These are phyloP conservation scores for Ascoidea asiatica DNA, from an alignment of 805 yeast genomes.

Conservation along the genomic window DNA sequence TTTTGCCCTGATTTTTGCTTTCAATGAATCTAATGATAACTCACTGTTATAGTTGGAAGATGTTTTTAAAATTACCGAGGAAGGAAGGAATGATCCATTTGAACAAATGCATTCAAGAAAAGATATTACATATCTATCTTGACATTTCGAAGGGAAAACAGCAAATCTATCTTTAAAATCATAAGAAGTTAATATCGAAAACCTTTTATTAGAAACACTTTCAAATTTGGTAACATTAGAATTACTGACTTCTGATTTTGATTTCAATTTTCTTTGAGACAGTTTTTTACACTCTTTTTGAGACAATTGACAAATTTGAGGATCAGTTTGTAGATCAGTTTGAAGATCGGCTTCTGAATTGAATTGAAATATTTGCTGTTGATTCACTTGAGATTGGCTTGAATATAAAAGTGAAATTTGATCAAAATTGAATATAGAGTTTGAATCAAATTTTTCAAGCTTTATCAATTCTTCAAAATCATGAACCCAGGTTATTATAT, in stretches of 20 bases:
- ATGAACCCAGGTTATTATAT: neutral
- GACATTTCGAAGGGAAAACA: neutral
- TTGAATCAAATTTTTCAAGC: neutral
- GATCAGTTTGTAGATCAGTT: no score
- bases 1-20: no score
- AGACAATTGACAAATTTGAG: no score
- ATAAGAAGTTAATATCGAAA: neutral
- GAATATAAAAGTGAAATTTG: neutral
- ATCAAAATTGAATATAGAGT: neutral
- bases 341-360: neutral
- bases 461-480: neutral
- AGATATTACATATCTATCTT: neutral
- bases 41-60: neutral
- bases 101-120: neutral
- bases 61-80: neutral
- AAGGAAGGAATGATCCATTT: neutral
- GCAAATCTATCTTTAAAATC: neutral
- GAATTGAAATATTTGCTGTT: no score
- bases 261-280: no score
- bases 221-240: neutral
- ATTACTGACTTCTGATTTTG: no score
- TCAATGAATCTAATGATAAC: no score
- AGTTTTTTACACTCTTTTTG: no score
- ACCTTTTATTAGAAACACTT: no score
- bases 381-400: no score